A percentile compares a stretch with the other conserved stretches of the same genome.
Evolutionary conservation across 2,329 filamentous ascomycete genomes (phyloP).

Genomic region (Cadophora malorum): DNA sequence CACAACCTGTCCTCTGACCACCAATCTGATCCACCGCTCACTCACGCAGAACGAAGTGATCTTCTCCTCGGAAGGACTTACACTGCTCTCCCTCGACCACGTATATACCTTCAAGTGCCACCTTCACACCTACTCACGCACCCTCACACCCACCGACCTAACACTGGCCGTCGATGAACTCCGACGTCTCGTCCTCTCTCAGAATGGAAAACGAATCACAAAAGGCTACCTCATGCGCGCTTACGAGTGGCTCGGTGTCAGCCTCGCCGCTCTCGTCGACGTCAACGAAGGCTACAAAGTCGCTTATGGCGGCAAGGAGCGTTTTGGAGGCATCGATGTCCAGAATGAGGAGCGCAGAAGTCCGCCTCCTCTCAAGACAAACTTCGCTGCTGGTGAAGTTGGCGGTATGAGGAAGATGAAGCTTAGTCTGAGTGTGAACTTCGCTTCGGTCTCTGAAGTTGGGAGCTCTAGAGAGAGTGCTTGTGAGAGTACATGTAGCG

Average conservation of each 20-base stretch:
- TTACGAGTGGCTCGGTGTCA: slow-evolving; percentile 64
- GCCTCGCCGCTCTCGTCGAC: slow-evolving; percentile 56
- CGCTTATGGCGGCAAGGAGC: slow-evolving; percentile 59
- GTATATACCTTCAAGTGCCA: slow-evolving; percentile 70
- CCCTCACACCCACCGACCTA: slow-evolving; percentile 48
- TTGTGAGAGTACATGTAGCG: slow-evolving; percentile 11
- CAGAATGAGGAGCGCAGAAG: slow-evolving; percentile 44
- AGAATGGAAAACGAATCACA: slow-evolving; percentile 55
- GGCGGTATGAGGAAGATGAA: slow-evolving; percentile 24
- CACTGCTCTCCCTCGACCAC: slow-evolving; percentile 64
- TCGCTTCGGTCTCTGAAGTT: slow-evolving; percentile 1
- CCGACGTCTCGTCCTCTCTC: slow-evolving; percentile 62
- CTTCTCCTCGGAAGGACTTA: slow-evolving; percentile 65
- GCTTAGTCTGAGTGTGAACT: slow-evolving; percentile 10
- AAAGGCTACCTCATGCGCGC: slow-evolving; percentile 59
- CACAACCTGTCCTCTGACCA: slow-evolving; percentile 53
- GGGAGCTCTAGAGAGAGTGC: not conserved
- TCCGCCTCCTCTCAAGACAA: slow-evolving; percentile 35
- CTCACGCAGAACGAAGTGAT: slow-evolving; percentile 65
- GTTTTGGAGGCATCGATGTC: slow-evolving; percentile 54
- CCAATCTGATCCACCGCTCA: slow-evolving; percentile 61
- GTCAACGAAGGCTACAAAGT: slow-evolving; percentile 62
- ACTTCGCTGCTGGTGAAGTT: slow-evolving; percentile 28
- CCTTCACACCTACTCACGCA: slow-evolving; percentile 61
- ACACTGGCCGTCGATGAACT: slow-evolving; percentile 70